These are phyloP conservation scores for Hura crepitans DNA, from an alignment of 441 rosid species.

Conservation along the genomic window DNA sequence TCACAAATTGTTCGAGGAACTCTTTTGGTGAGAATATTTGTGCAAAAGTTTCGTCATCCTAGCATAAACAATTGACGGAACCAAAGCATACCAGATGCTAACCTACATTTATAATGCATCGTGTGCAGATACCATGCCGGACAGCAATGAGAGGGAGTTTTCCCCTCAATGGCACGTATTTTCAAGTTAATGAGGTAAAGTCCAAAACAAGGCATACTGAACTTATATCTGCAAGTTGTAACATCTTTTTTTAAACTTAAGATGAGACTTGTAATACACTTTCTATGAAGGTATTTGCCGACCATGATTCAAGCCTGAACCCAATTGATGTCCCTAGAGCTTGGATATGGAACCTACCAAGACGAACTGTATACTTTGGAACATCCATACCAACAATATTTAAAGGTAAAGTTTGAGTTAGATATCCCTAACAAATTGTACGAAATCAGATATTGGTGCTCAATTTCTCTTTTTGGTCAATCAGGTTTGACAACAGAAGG, in stretches of 20 bases:
- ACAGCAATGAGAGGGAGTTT: slow-evolving; percentile 97
- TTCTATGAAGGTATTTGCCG: slow-evolving; percentile 76
- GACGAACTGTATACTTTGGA: slow-evolving; percentile 86
- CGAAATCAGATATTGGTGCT: slow-evolving; percentile 5
- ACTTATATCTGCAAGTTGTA: not conserved
- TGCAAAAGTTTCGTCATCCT: slow-evolving; percentile 4
- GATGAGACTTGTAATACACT: not conserved
- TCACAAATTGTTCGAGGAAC: slow-evolving; percentile 85
- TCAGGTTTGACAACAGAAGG: slow-evolving; percentile 77
- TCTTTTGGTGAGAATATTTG: slow-evolving; percentile 55
- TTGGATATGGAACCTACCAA: slow-evolving; percentile 81
- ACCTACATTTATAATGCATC: slow-evolving; percentile 18
- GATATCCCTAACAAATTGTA: not conserved
- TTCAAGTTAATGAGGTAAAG: slow-evolving; percentile 87
- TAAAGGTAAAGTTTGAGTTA: slow-evolving; percentile 46
- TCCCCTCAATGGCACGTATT: slow-evolving; percentile 92
- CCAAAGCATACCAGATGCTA: not conserved
- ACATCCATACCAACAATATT: slow-evolving; percentile 87
- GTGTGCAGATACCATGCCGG: slow-evolving; percentile 82
- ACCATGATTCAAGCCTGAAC: slow-evolving; percentile 72
- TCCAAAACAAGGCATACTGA: not conserved
- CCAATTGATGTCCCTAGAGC: slow-evolving; percentile 81
- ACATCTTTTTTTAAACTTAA: not conserved
- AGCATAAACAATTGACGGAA: not conserved
- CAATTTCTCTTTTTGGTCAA: slow-evolving; percentile 13